phyloP scores from a whole-genome alignment of 805 yeast species.

The Wickerhamomyces canadensis region DNA sequence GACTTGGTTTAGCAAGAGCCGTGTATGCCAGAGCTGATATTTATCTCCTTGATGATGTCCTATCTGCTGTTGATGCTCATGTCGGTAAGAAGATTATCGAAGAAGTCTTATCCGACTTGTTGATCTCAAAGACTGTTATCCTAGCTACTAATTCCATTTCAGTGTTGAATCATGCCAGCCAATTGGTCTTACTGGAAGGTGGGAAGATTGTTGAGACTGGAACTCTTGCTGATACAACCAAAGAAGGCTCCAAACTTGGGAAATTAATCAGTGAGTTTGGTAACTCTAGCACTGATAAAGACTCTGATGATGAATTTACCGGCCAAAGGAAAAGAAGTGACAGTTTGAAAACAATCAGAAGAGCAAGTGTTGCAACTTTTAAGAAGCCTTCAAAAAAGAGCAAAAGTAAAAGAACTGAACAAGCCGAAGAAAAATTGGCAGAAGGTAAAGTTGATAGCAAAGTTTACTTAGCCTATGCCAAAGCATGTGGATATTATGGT shows the following conservation, averaged over 20 bases:
- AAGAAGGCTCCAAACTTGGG: conserved; percentile 28
- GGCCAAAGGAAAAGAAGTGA: conserved; percentile 7
- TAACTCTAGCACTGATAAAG: conserved; percentile 9
- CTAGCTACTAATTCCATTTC: conserved; percentile 54
- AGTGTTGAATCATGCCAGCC: conserved; percentile 52
- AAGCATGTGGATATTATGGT: conserved; percentile 53
- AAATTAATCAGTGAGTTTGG: conserved; percentile 25
- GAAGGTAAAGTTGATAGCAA: conserved; percentile 53
- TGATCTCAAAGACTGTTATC: conserved; percentile 46
- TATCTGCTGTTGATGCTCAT: conserved; percentile 70
- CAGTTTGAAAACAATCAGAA: conserved; percentile 29
- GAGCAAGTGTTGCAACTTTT: conserved; percentile 63
- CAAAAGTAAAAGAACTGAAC: conserved; percentile 34
- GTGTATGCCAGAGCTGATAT: conserved; percentile 58
- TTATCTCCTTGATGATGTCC: conserved; percentile 56
- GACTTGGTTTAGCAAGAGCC: conserved; percentile 64
- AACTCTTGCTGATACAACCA: conserved; percentile 43
- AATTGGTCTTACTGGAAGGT: conserved; percentile 52
- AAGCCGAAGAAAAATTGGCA: conserved; percentile 47
- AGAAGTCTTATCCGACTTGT: conserved; percentile 55
- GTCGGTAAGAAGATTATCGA: conserved; percentile 67
- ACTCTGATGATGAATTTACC: conserved; percentile 6
- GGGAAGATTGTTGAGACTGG: conserved; percentile 56
- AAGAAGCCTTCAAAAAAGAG: conserved; percentile 32
- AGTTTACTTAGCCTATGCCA: conserved; percentile 49